A percentile compares a stretch with the other conserved stretches of the same genome.
These are phyloP conservation scores for Aspergillus saccharolyticus DNA, from an alignment of 495 filamentous ascomycete species.

Conservation along the genomic window DNA sequence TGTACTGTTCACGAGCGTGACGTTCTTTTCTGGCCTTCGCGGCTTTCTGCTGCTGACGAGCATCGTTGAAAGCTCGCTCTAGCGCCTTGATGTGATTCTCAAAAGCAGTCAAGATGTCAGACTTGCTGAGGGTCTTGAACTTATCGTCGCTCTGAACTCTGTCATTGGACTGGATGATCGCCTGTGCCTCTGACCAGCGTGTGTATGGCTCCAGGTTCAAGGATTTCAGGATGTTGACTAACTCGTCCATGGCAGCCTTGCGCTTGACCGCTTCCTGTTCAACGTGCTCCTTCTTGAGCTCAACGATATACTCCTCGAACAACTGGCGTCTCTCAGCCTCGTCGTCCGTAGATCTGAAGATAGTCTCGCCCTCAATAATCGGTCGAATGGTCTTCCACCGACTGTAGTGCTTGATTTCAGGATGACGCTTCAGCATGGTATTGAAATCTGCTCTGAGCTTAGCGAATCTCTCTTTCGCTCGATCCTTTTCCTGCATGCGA, in stretches of 20 bases:
- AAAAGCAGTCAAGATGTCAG: conserved; percentile 87
- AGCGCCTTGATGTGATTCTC: conserved; percentile 91
- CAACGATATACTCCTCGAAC: conserved; percentile 88
- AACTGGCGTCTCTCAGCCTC: conserved; percentile 86
- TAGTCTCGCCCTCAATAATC: conserved; percentile 92
- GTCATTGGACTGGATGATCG: conserved; percentile 70
- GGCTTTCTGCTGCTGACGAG: conserved; percentile 79
- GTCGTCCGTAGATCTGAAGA: conserved; percentile 84
- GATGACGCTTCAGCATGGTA: conserved; percentile 92
- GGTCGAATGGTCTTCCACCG: conserved; percentile 95
- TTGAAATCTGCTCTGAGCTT: conserved; percentile 93
- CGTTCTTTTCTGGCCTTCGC: conserved; percentile 74
- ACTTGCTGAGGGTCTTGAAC: conserved; percentile 81
- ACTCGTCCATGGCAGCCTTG: conserved; percentile 80
- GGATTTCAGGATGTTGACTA: conserved; percentile 74
- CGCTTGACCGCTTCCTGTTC: conserved; percentile 67
- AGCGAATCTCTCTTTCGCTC: conserved; percentile 87
- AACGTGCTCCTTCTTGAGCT: conserved; percentile 71
- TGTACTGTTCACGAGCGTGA: conserved; percentile 75
- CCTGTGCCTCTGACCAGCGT: conserved; percentile 87
- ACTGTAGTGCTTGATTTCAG: conserved; percentile 96
- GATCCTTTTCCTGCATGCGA: conserved; percentile 88
- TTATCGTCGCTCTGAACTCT: conserved; percentile 80
- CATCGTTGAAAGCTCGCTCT: conserved; percentile 85
- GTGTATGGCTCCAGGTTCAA: conserved; percentile 89